Conservation (phyloP, 306 rosid species). For the Bauhinia variegata region DNA sequence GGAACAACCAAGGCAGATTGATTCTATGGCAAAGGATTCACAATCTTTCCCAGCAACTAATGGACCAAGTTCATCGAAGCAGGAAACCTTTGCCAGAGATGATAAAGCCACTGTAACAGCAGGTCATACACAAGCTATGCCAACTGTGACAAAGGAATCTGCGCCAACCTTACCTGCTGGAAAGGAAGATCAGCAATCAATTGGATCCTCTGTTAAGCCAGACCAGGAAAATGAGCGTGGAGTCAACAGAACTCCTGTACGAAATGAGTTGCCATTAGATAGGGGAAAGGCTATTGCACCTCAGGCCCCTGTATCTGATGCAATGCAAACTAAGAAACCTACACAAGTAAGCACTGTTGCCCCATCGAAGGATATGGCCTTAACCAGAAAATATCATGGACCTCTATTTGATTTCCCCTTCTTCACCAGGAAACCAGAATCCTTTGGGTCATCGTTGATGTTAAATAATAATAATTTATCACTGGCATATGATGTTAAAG, state of each 20-base stretch:
- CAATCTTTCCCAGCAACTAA: slow-evolving; percentile 51
- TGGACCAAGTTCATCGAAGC: slow-evolving; percentile 56
- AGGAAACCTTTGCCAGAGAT: slow-evolving; percentile 64
- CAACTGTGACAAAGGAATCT: slow-evolving; percentile 62
- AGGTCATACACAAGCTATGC: slow-evolving; percentile 50
- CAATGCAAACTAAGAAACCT: slow-evolving; percentile 61
- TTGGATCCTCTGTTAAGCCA: slow-evolving; percentile 54
- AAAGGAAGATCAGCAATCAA: slow-evolving; percentile 68
- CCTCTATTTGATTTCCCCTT: slow-evolving; percentile 98
- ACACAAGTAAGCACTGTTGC: slow-evolving; percentile 56
- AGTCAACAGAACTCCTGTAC: slow-evolving; percentile 49
- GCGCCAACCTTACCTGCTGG: slow-evolving; percentile 53
- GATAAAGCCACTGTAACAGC: slow-evolving; percentile 57
- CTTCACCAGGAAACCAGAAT: slow-evolving; percentile 91
- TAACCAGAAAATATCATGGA: slow-evolving; percentile 87
- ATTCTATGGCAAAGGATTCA: slow-evolving; percentile 61
- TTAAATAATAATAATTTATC: slow-evolving; percentile 67
- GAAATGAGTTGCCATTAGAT: slow-evolving; percentile 63
- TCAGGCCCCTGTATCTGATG: slow-evolving; percentile 67
- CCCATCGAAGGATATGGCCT: slow-evolving; percentile 65
- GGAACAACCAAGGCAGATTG: slow-evolving; percentile 54
- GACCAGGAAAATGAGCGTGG: slow-evolving; percentile 70
- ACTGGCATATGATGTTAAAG: slow-evolving; percentile 87
- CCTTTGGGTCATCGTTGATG: slow-evolving; percentile 81
- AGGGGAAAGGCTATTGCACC: slow-evolving; percentile 81